Evolutionary conservation across 2,329 filamentous ascomycete species (phyloP).

Genomic region (Ophiosphaerella narmari): DNA sequence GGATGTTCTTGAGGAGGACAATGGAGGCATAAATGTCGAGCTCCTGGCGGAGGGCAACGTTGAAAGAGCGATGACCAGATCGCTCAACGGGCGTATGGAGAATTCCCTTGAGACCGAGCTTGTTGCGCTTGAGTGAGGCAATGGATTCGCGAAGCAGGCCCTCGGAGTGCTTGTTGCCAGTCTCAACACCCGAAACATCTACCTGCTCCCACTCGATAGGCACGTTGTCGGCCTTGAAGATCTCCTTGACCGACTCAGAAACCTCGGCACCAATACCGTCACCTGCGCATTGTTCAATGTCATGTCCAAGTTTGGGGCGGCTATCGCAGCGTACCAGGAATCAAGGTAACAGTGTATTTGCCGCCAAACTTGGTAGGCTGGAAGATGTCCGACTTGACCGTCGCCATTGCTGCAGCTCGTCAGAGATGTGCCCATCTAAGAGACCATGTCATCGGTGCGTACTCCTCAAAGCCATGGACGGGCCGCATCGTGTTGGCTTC

Average conservation of each 20-base stretch:
- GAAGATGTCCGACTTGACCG: slow-evolving; percentile 93
- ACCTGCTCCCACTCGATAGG: slow-evolving; percentile 99
- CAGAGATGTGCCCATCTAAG: slow-evolving; percentile 10
- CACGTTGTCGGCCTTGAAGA: slow-evolving; percentile 99
- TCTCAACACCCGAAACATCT: slow-evolving; percentile 88
- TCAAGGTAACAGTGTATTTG: slow-evolving; percentile 98
- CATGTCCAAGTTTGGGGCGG: slow-evolving; percentile 10
- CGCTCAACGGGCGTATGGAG: slow-evolving; percentile 96
- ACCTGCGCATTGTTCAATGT: slow-evolving; percentile 52
- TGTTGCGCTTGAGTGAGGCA: slow-evolving; percentile 95
- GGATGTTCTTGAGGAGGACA: slow-evolving; percentile 99
- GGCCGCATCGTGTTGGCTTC: slow-evolving; percentile 54
- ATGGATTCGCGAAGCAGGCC: slow-evolving; percentile 95
- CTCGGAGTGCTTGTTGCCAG: slow-evolving; percentile 84
- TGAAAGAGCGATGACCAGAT: slow-evolving; percentile 98
- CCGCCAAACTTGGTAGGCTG: slow-evolving; percentile 98
- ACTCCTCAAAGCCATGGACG: slow-evolving; percentile 61
- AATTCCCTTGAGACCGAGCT: slow-evolving; percentile 98
- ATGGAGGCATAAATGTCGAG: slow-evolving; percentile 99
- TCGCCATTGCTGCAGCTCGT: slow-evolving; percentile 52
- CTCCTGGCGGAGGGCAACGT: slow-evolving; percentile 97
- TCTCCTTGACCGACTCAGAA: slow-evolving; percentile 95
- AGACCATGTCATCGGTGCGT: slow-evolving; percentile 33
- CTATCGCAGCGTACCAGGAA: slow-evolving; percentile 70
- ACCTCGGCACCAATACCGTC: slow-evolving; percentile 99